Conservation (phyloP, 2,329 filamentous ascomycete species). For the Trichoderma atrobrunneum region DNA sequence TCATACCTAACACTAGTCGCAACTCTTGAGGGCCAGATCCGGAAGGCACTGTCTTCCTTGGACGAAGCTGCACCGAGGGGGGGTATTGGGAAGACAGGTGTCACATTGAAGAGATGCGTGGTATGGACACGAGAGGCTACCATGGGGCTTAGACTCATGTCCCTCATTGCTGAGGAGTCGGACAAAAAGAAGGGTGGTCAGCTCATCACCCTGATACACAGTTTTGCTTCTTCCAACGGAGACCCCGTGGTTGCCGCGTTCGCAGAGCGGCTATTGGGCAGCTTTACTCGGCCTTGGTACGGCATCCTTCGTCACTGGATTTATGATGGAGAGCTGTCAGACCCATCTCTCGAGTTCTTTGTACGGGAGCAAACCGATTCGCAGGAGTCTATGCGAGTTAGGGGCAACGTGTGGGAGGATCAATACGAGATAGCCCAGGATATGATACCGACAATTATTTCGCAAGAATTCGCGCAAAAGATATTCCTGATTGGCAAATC, state of each 20-base stretch:
- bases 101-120: constrained; percentile 91
- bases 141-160: constrained; percentile 91
- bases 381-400: constrained; percentile 50
- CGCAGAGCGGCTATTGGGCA: constrained; percentile 80
- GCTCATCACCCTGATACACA: constrained; percentile 89
- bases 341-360: constrained; percentile 94
- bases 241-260: constrained; percentile 93
- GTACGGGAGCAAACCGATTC: constrained; percentile 71
- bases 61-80: constrained; percentile 64
- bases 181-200: constrained; percentile 81
- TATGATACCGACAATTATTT: constrained; percentile 93
- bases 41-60: constrained; percentile 73
- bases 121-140: constrained; percentile 98
- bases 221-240: constrained; percentile 88
- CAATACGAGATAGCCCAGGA: constrained; percentile 84
- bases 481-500: constrained; percentile 98
- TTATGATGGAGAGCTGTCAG: constrained; percentile 95
- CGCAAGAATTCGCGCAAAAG: constrained; percentile 89
- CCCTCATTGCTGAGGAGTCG: constrained; percentile 88
- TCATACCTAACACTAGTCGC: constrained; percentile 90
- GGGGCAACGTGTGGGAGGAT: constrained; percentile 92
- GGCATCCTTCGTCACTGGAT: constrained; percentile 96
- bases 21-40: constrained; percentile 87
- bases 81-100: constrained; percentile 78
- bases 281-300: constrained; percentile 93